phyloP scores from a whole-genome alignment of 2,329 filamentous ascomycete genomes.

The Aphanoascus verrucosus region DNA sequence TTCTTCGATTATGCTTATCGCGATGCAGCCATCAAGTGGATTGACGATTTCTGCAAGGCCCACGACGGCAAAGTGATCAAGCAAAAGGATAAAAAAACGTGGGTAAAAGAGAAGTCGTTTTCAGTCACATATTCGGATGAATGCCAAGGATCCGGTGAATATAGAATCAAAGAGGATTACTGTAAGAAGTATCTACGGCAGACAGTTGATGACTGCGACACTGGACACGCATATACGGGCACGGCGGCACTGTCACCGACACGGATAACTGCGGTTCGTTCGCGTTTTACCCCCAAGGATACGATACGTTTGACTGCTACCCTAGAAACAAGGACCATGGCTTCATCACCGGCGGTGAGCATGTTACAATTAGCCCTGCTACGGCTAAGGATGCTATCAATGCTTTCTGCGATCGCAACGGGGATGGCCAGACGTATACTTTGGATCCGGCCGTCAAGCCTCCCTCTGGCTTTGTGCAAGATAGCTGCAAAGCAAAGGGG shows the following conservation, averaged over 20 bases:
- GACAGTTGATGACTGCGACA: slow-evolving; percentile 9
- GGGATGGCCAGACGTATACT: slow-evolving; percentile 10
- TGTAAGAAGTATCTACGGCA: slow-evolving; percentile 11
- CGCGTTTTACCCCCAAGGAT: slow-evolving; percentile 6
- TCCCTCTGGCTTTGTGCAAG: slow-evolving; percentile 7
- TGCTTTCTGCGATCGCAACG: slow-evolving; percentile 9
- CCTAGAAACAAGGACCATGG: slow-evolving; percentile 10
- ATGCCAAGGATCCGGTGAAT: slow-evolving; percentile 8
- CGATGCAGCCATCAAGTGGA: slow-evolving; percentile 3
- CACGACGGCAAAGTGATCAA: slow-evolving; percentile 6
- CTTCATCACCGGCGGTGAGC: neutral
- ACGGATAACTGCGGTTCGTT: slow-evolving; percentile 11
- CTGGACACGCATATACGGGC: slow-evolving; percentile 9
- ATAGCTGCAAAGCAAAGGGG: slow-evolving; percentile 7
- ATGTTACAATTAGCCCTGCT: neutral
- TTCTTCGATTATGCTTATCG: slow-evolving; percentile 5
- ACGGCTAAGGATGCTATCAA: slow-evolving; percentile 16
- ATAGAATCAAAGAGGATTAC: slow-evolving; percentile 1
- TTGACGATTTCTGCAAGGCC: slow-evolving; percentile 10
- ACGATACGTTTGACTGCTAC: slow-evolving; percentile 9
- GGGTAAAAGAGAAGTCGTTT: slow-evolving; percentile 8
- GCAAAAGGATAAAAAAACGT: slow-evolving; percentile 9
- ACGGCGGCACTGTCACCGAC: slow-evolving; percentile 11
- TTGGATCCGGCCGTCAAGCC: slow-evolving; percentile 1
- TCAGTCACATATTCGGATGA: slow-evolving; percentile 7